phyloP scores from a whole-genome alignment of 345 rosid genomes.

The Moricandia arvensis region DNA sequence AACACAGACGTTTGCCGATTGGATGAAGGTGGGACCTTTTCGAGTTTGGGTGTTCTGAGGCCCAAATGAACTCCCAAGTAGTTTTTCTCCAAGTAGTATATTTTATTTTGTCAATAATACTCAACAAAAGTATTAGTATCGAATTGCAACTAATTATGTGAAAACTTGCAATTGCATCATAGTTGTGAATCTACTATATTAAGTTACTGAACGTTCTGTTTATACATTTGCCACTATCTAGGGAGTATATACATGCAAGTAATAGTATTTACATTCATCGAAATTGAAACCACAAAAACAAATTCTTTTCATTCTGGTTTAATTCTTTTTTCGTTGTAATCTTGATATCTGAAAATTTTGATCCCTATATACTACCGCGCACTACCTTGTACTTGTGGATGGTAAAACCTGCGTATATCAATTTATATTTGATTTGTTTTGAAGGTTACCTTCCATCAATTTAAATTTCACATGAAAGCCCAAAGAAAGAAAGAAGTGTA shows the following conservation, averaged over 20 bases:
- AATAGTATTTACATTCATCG: neutral
- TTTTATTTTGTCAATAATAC: neutral
- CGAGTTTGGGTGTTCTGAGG: slow-evolving; percentile 13
- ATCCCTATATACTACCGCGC: too few relatives aligned
- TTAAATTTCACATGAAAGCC: neutral
- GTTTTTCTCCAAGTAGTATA: neutral
- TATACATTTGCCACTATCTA: neutral
- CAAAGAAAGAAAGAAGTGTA: neutral
- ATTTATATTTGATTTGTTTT: neutral
- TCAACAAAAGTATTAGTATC: neutral
- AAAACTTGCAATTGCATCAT: neutral
- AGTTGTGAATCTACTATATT: neutral
- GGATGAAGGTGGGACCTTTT: slow-evolving; percentile 17
- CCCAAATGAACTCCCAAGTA: neutral
- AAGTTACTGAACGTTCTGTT: neutral
- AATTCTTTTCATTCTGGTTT: too few relatives aligned
- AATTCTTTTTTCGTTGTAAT: too few relatives aligned
- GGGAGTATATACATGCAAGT: neutral
- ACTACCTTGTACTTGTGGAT: too few relatives aligned
- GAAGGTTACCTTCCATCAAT: neutral
- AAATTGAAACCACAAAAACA: too few relatives aligned
- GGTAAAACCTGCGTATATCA: too few relatives aligned
- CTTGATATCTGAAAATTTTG: too few relatives aligned
- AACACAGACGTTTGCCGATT: slow-evolving; percentile 28
- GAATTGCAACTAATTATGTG: neutral